A percentile compares a stretch with the other conserved stretches of the same genome.
Conservation (phyloP, 2,329 filamentous ascomycete genomes). For the Colletotrichum lini region DNA sequence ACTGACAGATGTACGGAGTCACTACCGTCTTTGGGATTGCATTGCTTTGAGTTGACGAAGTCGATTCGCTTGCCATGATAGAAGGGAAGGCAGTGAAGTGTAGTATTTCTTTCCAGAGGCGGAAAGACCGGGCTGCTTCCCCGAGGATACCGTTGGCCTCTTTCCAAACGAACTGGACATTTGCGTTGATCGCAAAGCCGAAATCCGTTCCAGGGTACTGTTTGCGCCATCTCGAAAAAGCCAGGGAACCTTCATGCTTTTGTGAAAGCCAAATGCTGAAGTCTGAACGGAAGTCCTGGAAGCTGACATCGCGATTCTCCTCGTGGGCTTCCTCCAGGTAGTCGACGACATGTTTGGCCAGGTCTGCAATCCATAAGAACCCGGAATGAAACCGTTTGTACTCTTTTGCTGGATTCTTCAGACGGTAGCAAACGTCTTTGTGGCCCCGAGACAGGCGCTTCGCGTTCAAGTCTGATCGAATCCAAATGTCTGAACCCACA, state of each 20-base stretch:
- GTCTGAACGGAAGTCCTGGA: constrained; percentile 68
- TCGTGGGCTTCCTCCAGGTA: constrained; percentile 62
- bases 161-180: constrained; percentile 75
- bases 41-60: constrained; percentile 47
- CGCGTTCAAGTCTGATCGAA: constrained; percentile 68
- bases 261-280: constrained; percentile 72
- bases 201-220: constrained; percentile 71
- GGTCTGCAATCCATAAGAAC: constrained; percentile 79
- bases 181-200: constrained; percentile 69
- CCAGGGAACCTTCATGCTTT: constrained; percentile 57
- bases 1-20: constrained; percentile 76
- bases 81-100: no score
- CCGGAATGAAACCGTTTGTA: constrained; percentile 74
- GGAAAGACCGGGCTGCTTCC: constrained; percentile 52
- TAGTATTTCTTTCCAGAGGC: constrained; percentile 68
- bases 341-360: constrained; percentile 81
- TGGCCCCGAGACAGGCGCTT: no score
- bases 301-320: constrained; percentile 54
- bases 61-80: constrained; percentile 46
- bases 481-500: constrained; percentile 71
- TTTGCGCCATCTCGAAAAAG: constrained; percentile 69
- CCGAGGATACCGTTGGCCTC: constrained; percentile 70
- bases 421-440: constrained; percentile 73
- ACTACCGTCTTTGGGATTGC: constrained; percentile 69
- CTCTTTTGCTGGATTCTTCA: constrained; percentile 68